Percentiles rank a stretch among this genome's conserved stretches.
phyloP scores from a whole-genome alignment of 768 basidiomycete genomes.

The Agaricus bisporus region DNA sequence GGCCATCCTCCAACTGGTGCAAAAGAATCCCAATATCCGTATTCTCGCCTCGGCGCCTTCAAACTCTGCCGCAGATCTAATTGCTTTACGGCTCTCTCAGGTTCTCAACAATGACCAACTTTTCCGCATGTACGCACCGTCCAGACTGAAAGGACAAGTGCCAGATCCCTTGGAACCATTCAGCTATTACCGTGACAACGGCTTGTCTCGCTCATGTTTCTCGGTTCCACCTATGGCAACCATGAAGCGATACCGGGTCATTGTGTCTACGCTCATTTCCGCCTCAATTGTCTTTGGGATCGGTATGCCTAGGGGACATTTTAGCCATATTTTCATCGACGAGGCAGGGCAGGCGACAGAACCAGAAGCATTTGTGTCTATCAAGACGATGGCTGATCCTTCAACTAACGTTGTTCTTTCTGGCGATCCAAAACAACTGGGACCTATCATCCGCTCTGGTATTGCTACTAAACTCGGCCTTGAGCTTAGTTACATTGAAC shows the following conservation, averaged over 20 bases:
- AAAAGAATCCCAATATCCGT: conserved; percentile 27
- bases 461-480: conserved; percentile 53
- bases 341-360: conserved; percentile 73
- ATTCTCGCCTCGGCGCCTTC: conserved; percentile 59
- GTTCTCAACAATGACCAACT: conserved; percentile 28
- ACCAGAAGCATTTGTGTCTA: conserved; percentile 55
- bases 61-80: conserved; percentile 60
- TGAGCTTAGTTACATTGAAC: conserved; percentile 54
- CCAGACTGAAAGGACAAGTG: conserved; percentile 37
- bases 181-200: conserved; percentile 26
- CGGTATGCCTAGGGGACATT: conserved; percentile 56
- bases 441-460: conserved; percentile 57
- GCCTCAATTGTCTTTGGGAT: conserved; percentile 49
- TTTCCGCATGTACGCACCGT: conserved; percentile 53
- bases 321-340: conserved; percentile 63
- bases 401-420: conserved; percentile 55
- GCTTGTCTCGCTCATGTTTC: conserved; percentile 23
- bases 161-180: conserved; percentile 36
- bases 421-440: conserved; percentile 69
- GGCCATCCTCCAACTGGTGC: conserved; percentile 47
- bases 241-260: conserved; percentile 40
- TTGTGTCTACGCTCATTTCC: conserved; percentile 64
- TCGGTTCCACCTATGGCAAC: conserved; percentile 30
- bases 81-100: conserved; percentile 36
- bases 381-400: conserved; percentile 52